These are phyloP conservation scores for Quercus phellos DNA, from an alignment of 331 rosid species.

Conservation along the genomic window DNA sequence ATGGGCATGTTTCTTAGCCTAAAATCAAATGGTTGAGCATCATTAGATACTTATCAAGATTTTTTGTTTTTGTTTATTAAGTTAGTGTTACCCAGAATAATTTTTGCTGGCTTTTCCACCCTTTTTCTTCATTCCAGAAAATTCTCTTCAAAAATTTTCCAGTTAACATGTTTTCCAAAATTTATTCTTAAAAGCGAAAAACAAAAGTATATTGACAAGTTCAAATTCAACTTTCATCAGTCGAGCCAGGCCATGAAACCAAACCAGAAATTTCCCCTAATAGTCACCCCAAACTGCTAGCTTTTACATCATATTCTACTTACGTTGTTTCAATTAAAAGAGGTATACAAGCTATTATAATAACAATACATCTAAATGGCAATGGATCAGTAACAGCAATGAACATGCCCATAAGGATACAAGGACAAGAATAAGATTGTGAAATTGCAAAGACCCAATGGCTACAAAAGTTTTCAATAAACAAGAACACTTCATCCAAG, in stretches of 20 bases:
- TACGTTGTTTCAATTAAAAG: too few species aligned
- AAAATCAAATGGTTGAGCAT: background rate
- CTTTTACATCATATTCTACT: too few species aligned
- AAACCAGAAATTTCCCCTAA: background rate
- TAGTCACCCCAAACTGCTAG: background rate
- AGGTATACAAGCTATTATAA: too few species aligned
- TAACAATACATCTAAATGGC: too few species aligned
- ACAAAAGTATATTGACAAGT: background rate
- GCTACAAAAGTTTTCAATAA: too few species aligned
- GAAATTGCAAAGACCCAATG: background rate
- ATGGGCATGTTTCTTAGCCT: background rate
- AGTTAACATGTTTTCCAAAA: background rate
- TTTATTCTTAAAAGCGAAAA: too few species aligned
- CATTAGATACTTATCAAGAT: background rate
- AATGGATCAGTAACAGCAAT: background rate
- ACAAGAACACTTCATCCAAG: background rate
- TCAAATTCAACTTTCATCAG: too few species aligned
- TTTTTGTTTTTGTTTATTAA: background rate
- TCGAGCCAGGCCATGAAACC: too few species aligned
- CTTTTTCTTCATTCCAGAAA: background rate
- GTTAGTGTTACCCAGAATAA: background rate
- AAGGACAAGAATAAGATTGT: background rate
- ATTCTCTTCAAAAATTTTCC: background rate
- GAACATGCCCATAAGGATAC: background rate
- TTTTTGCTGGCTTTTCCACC: background rate